Conservation (phyloP, 164 flowering plant genomes). For the Dillenia turbinata region DNA sequence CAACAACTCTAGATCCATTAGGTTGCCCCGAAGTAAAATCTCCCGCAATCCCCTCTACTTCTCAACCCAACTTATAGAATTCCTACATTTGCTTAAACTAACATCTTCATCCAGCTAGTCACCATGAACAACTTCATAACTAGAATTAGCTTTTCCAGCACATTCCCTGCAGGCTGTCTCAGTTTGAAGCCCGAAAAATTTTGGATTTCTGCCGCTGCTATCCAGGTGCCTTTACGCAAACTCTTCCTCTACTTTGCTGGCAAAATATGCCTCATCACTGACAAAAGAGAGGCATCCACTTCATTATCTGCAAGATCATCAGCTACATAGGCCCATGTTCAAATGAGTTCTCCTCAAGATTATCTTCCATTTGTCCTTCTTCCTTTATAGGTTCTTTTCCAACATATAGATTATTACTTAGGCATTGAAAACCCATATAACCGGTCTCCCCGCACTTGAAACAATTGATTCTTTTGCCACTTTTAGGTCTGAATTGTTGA, state of each 20-base stretch:
- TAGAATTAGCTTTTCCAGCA: slow-evolving; percentile 66
- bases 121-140: slow-evolving; percentile 64
- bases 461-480: too few relatives aligned
- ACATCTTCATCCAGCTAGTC: slow-evolving; percentile 70
- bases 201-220: slow-evolving; percentile 36
- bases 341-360: too few relatives aligned
- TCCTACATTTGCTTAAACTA: slow-evolving; percentile 54
- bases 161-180: slow-evolving; percentile 38
- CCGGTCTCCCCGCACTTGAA: too few relatives aligned
- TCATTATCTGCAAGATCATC: too few relatives aligned
- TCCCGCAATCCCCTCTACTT: slow-evolving; percentile 52
- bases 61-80: slow-evolving; percentile 53
- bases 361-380: too few relatives aligned
- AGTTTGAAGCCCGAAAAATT: slow-evolving; percentile 32
- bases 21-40: slow-evolving; percentile 49
- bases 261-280: too few relatives aligned
- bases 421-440: too few relatives aligned
- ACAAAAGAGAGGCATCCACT: too few relatives aligned
- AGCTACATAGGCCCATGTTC: too few relatives aligned
- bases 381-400: too few relatives aligned
- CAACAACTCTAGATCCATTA: slow-evolving; percentile 38
- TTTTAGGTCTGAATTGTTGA: too few relatives aligned
- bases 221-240: slow-evolving; percentile 52
- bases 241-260: slow-evolving; percentile 41
- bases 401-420: too few relatives aligned